Evolutionary conservation across 768 basidiomycete genomes (phyloP).

Genomic region (Saitozyma sp.): DNA sequence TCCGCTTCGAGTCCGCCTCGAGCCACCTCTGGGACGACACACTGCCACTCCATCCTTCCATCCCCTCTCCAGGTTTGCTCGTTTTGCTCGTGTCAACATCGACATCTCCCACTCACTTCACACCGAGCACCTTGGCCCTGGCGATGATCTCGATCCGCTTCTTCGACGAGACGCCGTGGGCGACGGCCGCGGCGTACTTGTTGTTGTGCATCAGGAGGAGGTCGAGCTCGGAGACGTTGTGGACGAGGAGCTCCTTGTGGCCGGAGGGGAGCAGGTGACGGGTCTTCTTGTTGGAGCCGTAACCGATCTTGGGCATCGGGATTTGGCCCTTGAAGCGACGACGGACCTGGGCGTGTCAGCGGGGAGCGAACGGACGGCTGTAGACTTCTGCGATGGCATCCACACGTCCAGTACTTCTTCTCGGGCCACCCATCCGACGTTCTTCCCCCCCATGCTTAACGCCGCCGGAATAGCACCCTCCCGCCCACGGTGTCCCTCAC

Average conservation of each 20-base stretch:
- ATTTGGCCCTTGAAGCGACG: slow-evolving; percentile 75
- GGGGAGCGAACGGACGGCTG: no score
- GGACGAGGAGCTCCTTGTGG: slow-evolving; percentile 91
- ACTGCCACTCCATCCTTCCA: background rate
- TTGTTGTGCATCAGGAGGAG: slow-evolving; percentile 98
- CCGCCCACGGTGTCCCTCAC: no score
- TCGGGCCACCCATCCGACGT: no score
- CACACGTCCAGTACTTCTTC: no score
- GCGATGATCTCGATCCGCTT: slow-evolving; percentile 90
- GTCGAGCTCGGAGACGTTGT: slow-evolving; percentile 89
- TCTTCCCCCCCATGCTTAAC: no score
- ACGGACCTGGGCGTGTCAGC: slow-evolving; percentile 50
- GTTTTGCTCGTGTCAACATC: background rate
- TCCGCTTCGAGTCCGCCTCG: background rate
- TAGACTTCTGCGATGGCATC: no score
- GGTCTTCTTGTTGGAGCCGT: slow-evolving; percentile 93
- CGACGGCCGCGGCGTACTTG: slow-evolving; percentile 91
- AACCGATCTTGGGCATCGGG: slow-evolving; percentile 92
- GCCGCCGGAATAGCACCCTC: no score
- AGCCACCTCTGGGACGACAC: background rate
- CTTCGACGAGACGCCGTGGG: slow-evolving; percentile 91
- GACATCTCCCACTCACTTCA: slow-evolving; percentile 60
- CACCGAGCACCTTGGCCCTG: slow-evolving; percentile 64
- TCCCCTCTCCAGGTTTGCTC: no score
- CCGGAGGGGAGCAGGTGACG: slow-evolving; percentile 94